Percentiles rank a stretch among this genome's conserved stretches.
Conservation (phyloP, 2,329 filamentous ascomycete species). For the Ceratocystiopsis sp. region DNA sequence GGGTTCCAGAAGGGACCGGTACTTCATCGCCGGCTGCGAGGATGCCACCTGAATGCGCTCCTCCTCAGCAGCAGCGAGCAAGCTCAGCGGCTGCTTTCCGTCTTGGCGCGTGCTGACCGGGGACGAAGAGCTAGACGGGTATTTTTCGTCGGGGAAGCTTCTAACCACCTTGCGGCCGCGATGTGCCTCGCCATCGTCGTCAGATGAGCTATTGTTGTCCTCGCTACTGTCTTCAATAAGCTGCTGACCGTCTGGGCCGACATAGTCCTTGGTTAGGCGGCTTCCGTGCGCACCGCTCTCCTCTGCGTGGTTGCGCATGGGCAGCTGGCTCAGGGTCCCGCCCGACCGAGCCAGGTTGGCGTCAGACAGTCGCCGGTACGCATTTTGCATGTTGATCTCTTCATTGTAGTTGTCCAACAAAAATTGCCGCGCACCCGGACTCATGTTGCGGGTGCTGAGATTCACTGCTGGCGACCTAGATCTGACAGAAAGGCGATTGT, state of each 20-base stretch:
- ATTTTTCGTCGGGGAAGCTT: constrained; percentile 23
- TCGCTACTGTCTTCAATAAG: constrained; percentile 50
- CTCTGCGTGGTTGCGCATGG: constrained; percentile 29
- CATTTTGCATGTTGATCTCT: constrained; percentile 48
- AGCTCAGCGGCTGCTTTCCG: constrained; percentile 33
- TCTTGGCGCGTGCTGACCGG: constrained; percentile 14
- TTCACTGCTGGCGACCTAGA: constrained; percentile 28
- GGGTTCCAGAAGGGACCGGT: constrained; percentile 50
- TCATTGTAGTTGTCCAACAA: constrained; percentile 37
- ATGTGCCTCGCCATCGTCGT: constrained; percentile 40
- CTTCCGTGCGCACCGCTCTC: constrained; percentile 23
- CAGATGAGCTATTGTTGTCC: constrained; percentile 33
- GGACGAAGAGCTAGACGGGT: constrained; percentile 16
- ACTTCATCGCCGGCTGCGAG: constrained; percentile 23
- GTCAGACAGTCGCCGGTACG: constrained; percentile 56
- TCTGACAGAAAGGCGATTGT: constrained; percentile 29
- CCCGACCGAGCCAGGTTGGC: constrained; percentile 48
- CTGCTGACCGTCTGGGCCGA: constrained; percentile 48
- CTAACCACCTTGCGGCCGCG: constrained; percentile 41
- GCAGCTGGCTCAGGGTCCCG: constrained; percentile 44
- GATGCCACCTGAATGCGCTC: constrained; percentile 43
- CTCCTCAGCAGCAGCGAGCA: constrained; percentile 61
- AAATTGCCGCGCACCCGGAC: constrained; percentile 22
- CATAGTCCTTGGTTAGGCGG: constrained; percentile 51
- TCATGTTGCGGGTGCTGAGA: constrained; percentile 17